phyloP scores from a whole-genome alignment of 169 alveolate species.

The Theileria parva region DNA sequence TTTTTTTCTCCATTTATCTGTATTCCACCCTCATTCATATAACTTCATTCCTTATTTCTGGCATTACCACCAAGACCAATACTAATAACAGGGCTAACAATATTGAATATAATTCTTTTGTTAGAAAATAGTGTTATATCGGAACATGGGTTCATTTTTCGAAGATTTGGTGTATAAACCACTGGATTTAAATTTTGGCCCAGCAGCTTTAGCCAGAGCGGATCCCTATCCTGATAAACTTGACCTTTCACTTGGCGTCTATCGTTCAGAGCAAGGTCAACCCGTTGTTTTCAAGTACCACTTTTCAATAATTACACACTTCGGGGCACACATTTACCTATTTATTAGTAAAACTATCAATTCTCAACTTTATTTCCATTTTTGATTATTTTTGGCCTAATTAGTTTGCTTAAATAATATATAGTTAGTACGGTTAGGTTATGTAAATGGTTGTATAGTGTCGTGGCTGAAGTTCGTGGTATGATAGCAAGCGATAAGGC shows the following conservation, averaged over 20 bases:
- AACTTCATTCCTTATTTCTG: background rate
- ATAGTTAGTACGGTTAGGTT: background rate
- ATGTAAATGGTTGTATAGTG: slow-evolving; percentile 16
- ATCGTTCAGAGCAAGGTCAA: slow-evolving; percentile 42
- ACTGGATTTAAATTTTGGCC: slow-evolving; percentile 51
- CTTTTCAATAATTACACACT: background rate
- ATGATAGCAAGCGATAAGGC: slow-evolving; percentile 30
- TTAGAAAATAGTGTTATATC: background rate
- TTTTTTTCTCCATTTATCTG: background rate
- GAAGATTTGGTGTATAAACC: slow-evolving; percentile 24
- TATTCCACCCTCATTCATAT: background rate
- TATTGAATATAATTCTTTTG: background rate
- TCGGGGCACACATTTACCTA: slow-evolving; percentile 2
- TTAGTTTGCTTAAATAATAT: too few species aligned
- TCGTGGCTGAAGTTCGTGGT: slow-evolving; percentile 38
- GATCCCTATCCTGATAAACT: slow-evolving; percentile 59
- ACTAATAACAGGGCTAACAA: background rate
- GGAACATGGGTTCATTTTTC: slow-evolving; percentile 17
- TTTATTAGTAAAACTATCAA: background rate
- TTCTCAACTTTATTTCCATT: background rate
- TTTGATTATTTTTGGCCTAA: background rate
- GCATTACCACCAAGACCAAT: background rate
- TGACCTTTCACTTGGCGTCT: slow-evolving; percentile 60
- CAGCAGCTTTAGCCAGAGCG: slow-evolving; percentile 42
- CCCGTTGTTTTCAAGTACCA: slow-evolving; percentile 49